Conservation (phyloP, 2,329 filamentous ascomycete genomes). For the Scedosporium minutisporum region DNA sequence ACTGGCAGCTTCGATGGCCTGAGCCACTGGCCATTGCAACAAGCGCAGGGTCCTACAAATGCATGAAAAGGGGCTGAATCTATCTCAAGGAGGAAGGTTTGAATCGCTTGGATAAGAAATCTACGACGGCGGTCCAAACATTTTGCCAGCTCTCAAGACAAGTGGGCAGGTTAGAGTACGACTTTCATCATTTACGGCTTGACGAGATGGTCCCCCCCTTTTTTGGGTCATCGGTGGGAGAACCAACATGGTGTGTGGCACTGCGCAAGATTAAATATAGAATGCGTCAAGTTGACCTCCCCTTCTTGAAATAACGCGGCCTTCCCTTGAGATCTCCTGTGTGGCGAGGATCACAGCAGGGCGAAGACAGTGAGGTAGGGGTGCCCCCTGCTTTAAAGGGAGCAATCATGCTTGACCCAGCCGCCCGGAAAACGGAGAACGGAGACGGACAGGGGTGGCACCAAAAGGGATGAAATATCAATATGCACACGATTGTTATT, state of each 20-base stretch:
- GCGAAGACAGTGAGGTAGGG: background rate
- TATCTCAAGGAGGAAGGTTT: no score
- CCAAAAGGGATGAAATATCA: background rate
- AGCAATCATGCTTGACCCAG: slow-evolving; percentile 6
- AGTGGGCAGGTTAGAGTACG: no score
- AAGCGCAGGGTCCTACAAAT: background rate
- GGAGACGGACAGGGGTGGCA: background rate
- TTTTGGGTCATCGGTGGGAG: background rate
- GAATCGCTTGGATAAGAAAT: no score
- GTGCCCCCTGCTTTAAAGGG: background rate
- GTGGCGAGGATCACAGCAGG: background rate
- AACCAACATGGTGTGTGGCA: background rate
- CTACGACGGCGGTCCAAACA: no score
- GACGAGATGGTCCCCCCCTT: background rate
- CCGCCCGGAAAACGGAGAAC: background rate
- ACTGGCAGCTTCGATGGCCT: background rate
- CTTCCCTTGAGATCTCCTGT: background rate
- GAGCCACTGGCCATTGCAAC: background rate
- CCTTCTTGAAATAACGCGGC: no score
- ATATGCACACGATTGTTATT: background rate
- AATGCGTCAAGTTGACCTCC: no score
- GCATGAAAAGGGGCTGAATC: background rate
- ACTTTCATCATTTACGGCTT: no score
- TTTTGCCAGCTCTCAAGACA: no score
- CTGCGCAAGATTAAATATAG: no score